phyloP scores from a whole-genome alignment of 2,329 filamentous ascomycete genomes.

The Geoglossum cookeanum region DNA sequence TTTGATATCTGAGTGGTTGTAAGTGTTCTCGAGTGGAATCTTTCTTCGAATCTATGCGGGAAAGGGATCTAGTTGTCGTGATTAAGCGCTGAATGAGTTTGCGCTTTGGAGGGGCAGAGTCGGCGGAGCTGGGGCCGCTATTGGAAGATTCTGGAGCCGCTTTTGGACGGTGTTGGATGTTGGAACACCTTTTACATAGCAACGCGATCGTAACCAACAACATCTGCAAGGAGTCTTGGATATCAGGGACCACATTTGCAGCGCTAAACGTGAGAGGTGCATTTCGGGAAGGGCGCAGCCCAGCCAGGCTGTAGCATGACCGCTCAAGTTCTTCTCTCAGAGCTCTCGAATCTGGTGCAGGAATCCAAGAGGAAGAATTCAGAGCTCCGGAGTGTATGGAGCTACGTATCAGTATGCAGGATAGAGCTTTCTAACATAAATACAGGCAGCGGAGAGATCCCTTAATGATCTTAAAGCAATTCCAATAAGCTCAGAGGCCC shows the following conservation, averaged over 20 bases:
- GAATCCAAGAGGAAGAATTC: constrained; percentile 91
- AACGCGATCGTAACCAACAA: background rate
- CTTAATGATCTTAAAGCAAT: constrained; percentile 71
- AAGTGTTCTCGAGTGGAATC: background rate
- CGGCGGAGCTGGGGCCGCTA: background rate
- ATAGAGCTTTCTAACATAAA: constrained; percentile 1
- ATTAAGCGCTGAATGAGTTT: background rate
- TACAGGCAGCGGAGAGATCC: constrained; percentile 77
- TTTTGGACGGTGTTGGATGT: background rate
- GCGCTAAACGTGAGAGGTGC: background rate
- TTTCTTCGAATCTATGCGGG: background rate
- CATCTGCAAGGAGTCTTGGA: background rate
- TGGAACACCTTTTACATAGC: background rate
- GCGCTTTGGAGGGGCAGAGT: constrained; percentile 1
- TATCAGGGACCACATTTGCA: background rate
- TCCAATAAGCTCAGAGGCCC: constrained; percentile 53
- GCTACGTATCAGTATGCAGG: background rate
- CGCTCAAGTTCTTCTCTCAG: constrained; percentile 69
- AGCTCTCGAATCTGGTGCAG: constrained; percentile 78
- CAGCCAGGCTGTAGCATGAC: constrained; percentile 43
- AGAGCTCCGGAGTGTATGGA: constrained; percentile 60
- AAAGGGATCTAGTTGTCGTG: background rate
- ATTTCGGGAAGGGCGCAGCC: background rate
- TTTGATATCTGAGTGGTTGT: constrained; percentile 4
- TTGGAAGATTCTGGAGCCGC: background rate